Percentiles rank a stretch among this genome's conserved stretches.
Evolutionary conservation across 1,139 yeast species (phyloP).

Genomic region (Yamadazyma atmosphaerica): DNA sequence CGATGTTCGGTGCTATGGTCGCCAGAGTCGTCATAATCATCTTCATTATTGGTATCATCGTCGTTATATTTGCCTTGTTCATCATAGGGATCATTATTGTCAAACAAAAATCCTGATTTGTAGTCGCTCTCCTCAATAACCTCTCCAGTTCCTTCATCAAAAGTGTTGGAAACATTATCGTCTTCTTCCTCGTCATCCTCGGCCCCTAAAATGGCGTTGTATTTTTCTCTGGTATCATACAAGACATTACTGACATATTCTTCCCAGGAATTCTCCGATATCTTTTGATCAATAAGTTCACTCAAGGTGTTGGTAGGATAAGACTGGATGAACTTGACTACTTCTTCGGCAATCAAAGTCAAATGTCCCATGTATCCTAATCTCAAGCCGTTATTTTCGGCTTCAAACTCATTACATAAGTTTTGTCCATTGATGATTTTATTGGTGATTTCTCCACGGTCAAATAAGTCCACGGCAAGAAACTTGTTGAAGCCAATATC

Average conservation of each 20-base stretch:
- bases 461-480: constrained; percentile 83
- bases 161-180: constrained; percentile 35
- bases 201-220: constrained; percentile 94
- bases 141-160: constrained; percentile 56
- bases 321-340: constrained; percentile 85
- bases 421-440: constrained; percentile 82
- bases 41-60: no score
- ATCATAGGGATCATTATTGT: constrained; percentile 24
- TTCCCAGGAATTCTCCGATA: constrained; percentile 71
- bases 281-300: constrained; percentile 57
- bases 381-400: constrained; percentile 61
- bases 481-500: constrained; percentile 85
- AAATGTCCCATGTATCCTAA: constrained; percentile 97
- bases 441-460: constrained; percentile 73
- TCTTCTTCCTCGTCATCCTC: constrained; percentile 42
- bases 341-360: constrained; percentile 94
- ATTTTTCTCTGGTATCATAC: constrained; percentile 88
- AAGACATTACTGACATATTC: constrained; percentile 80
- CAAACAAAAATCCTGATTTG: constrained; percentile 36
- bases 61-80: constrained; percentile 28
- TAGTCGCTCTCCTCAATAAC: constrained; percentile 37
- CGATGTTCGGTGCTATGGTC: constrained; percentile 40
- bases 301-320: constrained; percentile 65
- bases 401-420: constrained; percentile 69
- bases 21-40: constrained; percentile 28